Evolutionary conservation across 106 monocot species (phyloP).

Genomic region (Dendrobium chrysotoxum): DNA sequence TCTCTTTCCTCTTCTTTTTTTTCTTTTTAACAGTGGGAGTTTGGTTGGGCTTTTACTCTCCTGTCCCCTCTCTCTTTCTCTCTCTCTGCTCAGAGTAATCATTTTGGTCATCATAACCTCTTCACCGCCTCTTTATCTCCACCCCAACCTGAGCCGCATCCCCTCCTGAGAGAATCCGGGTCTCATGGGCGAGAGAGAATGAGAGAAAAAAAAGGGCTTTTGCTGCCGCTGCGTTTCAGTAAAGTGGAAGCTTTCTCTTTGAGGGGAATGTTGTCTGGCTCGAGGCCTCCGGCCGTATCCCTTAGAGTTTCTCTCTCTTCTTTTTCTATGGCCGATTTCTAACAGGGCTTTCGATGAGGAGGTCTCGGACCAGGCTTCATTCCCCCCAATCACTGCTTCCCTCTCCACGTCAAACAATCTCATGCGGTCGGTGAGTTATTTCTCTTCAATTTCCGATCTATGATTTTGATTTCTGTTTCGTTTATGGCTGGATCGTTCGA

Average conservation of each 20-base stretch:
- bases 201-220: conserved; percentile 3
- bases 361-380: conserved; percentile 93
- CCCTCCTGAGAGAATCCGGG: conserved; percentile 3
- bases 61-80: conserved; percentile 1
- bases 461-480: neutral
- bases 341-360: neutral
- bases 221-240: neutral
- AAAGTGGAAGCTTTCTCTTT: conserved; percentile 26
- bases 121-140: neutral
- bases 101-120: conserved; percentile 22
- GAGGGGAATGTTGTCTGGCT: conserved; percentile 34
- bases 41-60: neutral
- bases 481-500: neutral
- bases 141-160: conserved; percentile 1
- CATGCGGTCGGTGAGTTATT: neutral
- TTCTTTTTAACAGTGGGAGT: neutral
- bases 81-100: conserved; percentile 9
- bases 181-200: neutral
- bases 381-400: conserved; percentile 83
- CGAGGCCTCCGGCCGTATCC: conserved; percentile 6
- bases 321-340: neutral
- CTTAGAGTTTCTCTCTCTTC: neutral
- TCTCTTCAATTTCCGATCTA: neutral
- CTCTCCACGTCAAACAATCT: neutral
- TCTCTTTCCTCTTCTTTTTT: neutral